Evolutionary conservation across 2,329 filamentous ascomycete genomes (phyloP), one percentile per base, ranked within the genome.

Genomic region (Zasmidium angulare): DNA sequence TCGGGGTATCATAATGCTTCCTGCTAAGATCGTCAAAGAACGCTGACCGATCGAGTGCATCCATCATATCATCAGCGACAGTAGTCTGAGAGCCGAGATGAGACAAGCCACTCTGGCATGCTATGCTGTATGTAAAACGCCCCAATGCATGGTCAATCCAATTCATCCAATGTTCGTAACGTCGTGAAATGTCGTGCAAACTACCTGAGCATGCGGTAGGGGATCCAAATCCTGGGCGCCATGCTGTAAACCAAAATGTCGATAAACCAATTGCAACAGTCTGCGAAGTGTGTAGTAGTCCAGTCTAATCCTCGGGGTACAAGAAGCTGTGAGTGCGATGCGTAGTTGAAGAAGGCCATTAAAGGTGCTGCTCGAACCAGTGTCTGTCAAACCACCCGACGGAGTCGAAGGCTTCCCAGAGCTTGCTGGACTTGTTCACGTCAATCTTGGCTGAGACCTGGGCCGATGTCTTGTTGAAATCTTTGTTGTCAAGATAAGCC

Each of bases 381-480:
- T 66, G 58, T 53, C 65, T 58, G 40, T 72, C 67, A 22, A 72
- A 72, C 71, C 71, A 73, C 11, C 70, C 70, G 14, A 68, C 66
- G n/a, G 61, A 88, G 52, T 96, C 90, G 72, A 91, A 98, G 4
- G 91, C 91, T 40, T 87, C 87, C 90, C 91, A 96, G 50, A 98
- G 81, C 75, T 93, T 93, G 66, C 91, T 96, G 2, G 93, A 91
- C 80, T 97, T 98, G 81, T 97, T 97, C 74, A 98, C 93, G 70
- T 98, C 93, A 64, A 97, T 96, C 80, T 96, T 96, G 83, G 91
- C 96, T n/a, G 91, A 91, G 74, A 96, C 90, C 75, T 98, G 93
- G 3, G 92, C 91, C 72, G 96, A 91, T 1, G 93, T 98, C 83
- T 96, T 96, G 74, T 91, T 88, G 75, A 96, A 97, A 70, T 93